Evolutionary conservation across 1,139 yeast genomes (phyloP).

Genomic region (Suhomyces panamericanus): DNA sequence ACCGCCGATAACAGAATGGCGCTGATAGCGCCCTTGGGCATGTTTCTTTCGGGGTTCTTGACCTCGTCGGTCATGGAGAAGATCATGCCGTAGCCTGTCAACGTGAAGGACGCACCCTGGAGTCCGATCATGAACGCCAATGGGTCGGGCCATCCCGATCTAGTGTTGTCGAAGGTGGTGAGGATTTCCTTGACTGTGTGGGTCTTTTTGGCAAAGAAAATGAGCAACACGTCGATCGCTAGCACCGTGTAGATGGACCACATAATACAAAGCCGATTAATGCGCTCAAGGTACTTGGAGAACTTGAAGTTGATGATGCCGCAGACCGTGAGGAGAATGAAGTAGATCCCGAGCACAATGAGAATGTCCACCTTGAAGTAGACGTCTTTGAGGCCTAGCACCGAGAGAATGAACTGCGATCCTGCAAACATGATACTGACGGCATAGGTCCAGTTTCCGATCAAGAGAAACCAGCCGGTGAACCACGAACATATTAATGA

Average conservation of each 20-base stretch:
- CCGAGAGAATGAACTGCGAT: conserved; percentile 65
- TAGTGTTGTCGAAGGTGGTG: conserved; percentile 66
- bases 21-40: conserved; percentile 74
- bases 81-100: conserved; percentile 81
- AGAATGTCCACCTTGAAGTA: conserved; percentile 59
- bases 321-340: conserved; percentile 54
- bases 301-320: conserved; percentile 64
- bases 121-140: conserved; percentile 72
- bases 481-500: conserved; percentile 65
- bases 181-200: conserved; percentile 61
- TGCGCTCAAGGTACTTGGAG: conserved; percentile 57
- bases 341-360: conserved; percentile 57
- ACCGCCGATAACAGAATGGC: conserved; percentile 64
- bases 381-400: conserved; percentile 59
- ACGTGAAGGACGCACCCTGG: conserved; percentile 75
- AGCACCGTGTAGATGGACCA: conserved; percentile 78
- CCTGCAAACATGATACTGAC: conserved; percentile 74
- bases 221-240: conserved; percentile 60
- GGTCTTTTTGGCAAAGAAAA: conserved; percentile 60
- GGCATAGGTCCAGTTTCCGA: conserved; percentile 78
- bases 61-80: conserved; percentile 85
- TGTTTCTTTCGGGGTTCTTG: conserved; percentile 67
- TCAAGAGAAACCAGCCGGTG: conserved; percentile 71
- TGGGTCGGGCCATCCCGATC: conserved; percentile 71
- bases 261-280: conserved; percentile 64